Conservation (phyloP, 2,329 filamentous ascomycete species). For the Fusarium sp. region DNA sequence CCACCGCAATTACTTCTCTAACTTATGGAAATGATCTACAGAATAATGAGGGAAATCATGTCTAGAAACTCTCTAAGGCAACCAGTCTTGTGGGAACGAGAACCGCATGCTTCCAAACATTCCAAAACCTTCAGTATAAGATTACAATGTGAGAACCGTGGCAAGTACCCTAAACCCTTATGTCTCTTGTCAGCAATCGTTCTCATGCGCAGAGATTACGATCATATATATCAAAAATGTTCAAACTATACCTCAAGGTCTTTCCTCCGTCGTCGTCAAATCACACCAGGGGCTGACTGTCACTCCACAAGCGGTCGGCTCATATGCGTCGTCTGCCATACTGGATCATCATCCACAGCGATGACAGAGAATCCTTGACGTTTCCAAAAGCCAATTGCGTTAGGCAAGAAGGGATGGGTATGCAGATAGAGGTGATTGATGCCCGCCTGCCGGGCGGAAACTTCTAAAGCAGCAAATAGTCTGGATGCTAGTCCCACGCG, state of each 20-base stretch:
- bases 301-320: background rate
- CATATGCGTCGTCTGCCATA: constrained; percentile 53
- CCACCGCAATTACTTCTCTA: no score
- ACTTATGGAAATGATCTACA: no score
- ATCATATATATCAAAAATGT: background rate
- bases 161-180: no score
- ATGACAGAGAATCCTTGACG: constrained; percentile 43
- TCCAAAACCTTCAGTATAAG: no score
- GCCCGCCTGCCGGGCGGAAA: constrained; percentile 27
- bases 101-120: no score
- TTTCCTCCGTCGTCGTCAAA: no score
- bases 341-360: constrained; percentile 44
- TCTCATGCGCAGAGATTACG: no score
- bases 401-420: constrained; percentile 50
- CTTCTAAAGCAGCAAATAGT: constrained; percentile 36
- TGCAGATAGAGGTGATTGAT: constrained; percentile 49
- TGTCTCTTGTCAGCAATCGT: no score
- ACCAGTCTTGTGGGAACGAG: no score
- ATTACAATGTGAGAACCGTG: no score
- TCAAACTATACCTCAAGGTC: background rate
- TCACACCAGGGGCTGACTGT: background rate
- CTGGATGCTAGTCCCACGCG: constrained; percentile 50
- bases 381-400: constrained; percentile 50
- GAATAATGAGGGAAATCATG: no score
- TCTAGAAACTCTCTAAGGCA: no score